Base-by-base conservation (phyloP, 345 rosid species). In the Laguncularia racemosa region DNA sequence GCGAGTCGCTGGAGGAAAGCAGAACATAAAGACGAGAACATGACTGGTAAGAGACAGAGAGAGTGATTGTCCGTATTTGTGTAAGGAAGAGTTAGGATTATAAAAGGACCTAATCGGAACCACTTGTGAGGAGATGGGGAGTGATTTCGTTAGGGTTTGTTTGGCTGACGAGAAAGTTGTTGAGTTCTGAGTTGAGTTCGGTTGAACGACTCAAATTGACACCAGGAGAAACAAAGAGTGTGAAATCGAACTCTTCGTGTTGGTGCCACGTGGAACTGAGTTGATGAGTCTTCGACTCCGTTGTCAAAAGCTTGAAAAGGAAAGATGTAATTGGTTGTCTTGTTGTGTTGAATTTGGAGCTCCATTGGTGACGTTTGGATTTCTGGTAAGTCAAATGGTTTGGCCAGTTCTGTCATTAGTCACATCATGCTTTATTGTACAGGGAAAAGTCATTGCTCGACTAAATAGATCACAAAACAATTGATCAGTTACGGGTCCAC, bases 1-100 rank as follows among this genome's bases (percentile, higher is more conserved):
- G 73, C 19, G 77, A 82, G 45, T 16, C 73, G 68, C 45, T 55
- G 76, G 70, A 74, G 65, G 5, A 73, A 61, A 54, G 80, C 66
- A 14, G 68, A 26, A 20, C 70, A 50, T 60, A 67, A 55, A 16
- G 67, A 50, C 80, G 72, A 33, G 7, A 33, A 33, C 40, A 33
- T 33, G 40, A 33, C 40, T 73, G 11, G 52, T 19, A 50, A 52
- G n/a, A 15, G 47, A 14, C 9, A 6, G 17, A 20, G 20, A 13
- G 18, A 51, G 11, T 16, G 43, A 20, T 3, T 0, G 28, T 0
- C 5, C 28, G 28, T 23, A 23, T 12, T 15, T 20, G 50, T 46
- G 20, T 14, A 14, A 4, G 45, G 52, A 26, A 14, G 18, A 11
- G 53, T 16, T 33, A 6, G 11, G 44, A 46, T 48, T 17, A 38